Evolutionary conservation across 2,329 filamentous ascomycete genomes (phyloP).

Genomic region (Coniochaeta hoffmannii): DNA sequence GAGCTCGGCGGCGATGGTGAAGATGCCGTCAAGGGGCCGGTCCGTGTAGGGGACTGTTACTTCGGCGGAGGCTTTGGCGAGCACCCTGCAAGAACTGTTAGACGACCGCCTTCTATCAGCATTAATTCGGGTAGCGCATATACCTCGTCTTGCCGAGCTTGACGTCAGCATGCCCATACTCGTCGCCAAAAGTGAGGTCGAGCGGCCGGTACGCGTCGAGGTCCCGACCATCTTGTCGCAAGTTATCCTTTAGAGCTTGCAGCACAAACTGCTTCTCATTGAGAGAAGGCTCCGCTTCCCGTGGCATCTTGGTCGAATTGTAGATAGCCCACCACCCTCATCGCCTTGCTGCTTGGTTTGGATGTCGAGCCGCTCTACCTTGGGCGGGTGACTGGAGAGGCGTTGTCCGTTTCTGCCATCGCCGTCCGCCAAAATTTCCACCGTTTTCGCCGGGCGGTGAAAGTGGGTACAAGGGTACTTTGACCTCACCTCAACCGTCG

Average conservation of each 20-base stretch:
- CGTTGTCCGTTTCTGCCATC: slow-evolving; percentile 15
- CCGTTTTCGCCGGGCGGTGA: slow-evolving; percentile 15
- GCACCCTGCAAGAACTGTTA: slow-evolving; percentile 46
- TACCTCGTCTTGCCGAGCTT: slow-evolving; percentile 86
- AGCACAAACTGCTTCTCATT: slow-evolving; percentile 83
- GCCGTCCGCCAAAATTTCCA: slow-evolving; percentile 15
- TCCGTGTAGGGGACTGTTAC: slow-evolving; percentile 80
- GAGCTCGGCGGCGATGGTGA: slow-evolving; percentile 85
- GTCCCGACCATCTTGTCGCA: slow-evolving; percentile 76
- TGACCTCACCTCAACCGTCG: background rate
- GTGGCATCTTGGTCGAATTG: slow-evolving; percentile 59
- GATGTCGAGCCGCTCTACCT: background rate
- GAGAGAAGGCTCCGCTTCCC: slow-evolving; percentile 82
- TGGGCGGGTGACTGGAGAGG: slow-evolving; percentile 7
- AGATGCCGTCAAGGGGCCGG: slow-evolving; percentile 90
- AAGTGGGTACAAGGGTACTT: background rate
- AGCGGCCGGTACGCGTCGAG: slow-evolving; percentile 75
- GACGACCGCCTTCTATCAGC: background rate
- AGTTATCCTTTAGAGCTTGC: slow-evolving; percentile 71
- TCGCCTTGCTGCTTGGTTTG: slow-evolving; percentile 2
- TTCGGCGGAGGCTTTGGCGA: slow-evolving; percentile 81
- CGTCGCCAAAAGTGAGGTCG: slow-evolving; percentile 76
- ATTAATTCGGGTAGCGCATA: slow-evolving; percentile 8
- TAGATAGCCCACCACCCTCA: slow-evolving; percentile 2
- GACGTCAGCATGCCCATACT: slow-evolving; percentile 85